phyloP scores from a whole-genome alignment of 805 yeast species.

The Blastobotrys mokoenaii region DNA sequence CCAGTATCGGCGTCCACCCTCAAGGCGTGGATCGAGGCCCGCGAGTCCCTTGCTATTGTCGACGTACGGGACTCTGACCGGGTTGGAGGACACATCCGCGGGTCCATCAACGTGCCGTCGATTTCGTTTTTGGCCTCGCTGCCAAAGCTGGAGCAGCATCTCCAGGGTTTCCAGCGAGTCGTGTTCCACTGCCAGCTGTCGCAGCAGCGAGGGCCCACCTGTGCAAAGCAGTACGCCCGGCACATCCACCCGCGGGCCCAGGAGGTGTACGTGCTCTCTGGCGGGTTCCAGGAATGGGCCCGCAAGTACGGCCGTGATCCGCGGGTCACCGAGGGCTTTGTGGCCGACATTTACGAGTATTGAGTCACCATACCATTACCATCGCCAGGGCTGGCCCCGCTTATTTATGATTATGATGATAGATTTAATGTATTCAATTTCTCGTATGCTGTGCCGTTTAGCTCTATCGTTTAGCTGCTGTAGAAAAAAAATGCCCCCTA shows the following conservation, averaged over 20 bases:
- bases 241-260: constrained; percentile 32
- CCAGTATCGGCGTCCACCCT: constrained; percentile 21
- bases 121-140: constrained; percentile 33
- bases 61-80: constrained; percentile 84
- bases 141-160: constrained; percentile 32
- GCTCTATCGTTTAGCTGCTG: too few species aligned
- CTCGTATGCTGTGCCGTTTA: too few species aligned
- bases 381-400: too few species aligned
- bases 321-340: constrained; percentile 15
- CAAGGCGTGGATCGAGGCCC: constrained; percentile 22
- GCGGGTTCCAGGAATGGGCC: constrained; percentile 88
- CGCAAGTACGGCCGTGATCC: constrained; percentile 47
- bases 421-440: too few species aligned
- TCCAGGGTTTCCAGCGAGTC: constrained; percentile 39
- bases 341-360: constrained; percentile 10
- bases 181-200: constrained; percentile 89
- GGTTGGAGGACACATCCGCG: constrained; percentile 65
- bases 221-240: constrained; percentile 58
- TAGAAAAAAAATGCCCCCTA: too few species aligned
- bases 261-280: constrained; percentile 62
- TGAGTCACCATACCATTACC: too few species aligned
- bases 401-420: too few species aligned
- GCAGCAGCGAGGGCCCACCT: constrained; percentile 86
- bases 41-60: constrained; percentile 38
- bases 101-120: constrained; percentile 51